A percentile compares a stretch with the other conserved stretches of the same genome.
Conservation (phyloP, 2,329 filamentous ascomycete genomes). For the Stagonosporopsis cucurbitacearum region DNA sequence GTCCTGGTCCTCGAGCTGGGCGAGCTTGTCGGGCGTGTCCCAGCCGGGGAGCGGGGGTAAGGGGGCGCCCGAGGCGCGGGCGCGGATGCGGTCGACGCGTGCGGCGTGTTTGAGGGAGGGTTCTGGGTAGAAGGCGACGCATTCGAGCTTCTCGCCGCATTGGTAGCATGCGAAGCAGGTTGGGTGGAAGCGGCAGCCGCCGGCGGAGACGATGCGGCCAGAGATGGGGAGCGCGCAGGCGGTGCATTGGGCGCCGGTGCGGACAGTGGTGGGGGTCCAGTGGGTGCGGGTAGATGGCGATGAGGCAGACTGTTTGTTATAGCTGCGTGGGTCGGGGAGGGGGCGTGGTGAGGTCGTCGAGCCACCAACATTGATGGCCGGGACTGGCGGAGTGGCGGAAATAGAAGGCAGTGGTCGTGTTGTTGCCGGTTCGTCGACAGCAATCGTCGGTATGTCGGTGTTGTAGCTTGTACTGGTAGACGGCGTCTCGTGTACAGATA, state of each 20-base stretch:
- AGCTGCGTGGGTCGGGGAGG: slow-evolving; percentile 56
- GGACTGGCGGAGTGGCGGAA: slow-evolving; percentile 31
- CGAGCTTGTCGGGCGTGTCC: slow-evolving; percentile 65
- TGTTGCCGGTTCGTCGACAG: slow-evolving; percentile 26
- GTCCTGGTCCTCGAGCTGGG: slow-evolving; percentile 62
- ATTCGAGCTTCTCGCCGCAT: slow-evolving; percentile 87
- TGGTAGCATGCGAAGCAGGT: slow-evolving; percentile 90
- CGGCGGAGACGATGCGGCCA: slow-evolving; percentile 86
- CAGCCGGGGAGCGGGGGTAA: slow-evolving; percentile 53
- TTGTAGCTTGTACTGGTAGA: no score
- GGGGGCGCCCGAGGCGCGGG: slow-evolving; percentile 61
- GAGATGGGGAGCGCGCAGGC: slow-evolving; percentile 85
- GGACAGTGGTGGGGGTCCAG: slow-evolving; percentile 54
- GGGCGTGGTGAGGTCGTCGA: slow-evolving; percentile 51
- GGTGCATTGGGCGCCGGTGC: slow-evolving; percentile 76
- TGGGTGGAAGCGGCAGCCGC: slow-evolving; percentile 85
- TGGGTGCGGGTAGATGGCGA: slow-evolving; percentile 49
- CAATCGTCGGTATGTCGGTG: slow-evolving; percentile 28
- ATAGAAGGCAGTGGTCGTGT: slow-evolving; percentile 25
- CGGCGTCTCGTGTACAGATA: no score
- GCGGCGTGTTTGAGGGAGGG: slow-evolving; percentile 74
- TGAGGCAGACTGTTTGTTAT: slow-evolving; percentile 36
- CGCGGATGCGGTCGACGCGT: slow-evolving; percentile 74
- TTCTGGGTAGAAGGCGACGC: slow-evolving; percentile 94
- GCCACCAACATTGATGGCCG: slow-evolving; percentile 39